phyloP scores from a whole-genome alignment of 371 early-diverging fungal species.

The Apophysomyces variabilis region DNA sequence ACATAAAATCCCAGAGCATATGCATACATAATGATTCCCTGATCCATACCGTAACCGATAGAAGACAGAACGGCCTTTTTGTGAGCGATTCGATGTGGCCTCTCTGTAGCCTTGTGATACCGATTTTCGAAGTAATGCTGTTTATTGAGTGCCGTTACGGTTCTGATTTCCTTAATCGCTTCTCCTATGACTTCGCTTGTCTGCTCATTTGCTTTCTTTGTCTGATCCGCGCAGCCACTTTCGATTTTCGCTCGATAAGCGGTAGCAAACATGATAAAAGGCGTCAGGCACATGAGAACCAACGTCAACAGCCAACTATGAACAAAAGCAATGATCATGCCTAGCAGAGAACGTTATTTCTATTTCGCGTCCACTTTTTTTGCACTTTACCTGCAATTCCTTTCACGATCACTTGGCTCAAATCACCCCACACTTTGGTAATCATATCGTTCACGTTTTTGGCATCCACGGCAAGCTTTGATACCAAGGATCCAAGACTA shows the following conservation, averaged over 20 bases:
- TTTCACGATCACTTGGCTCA: slow-evolving; percentile 53
- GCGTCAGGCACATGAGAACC: slow-evolving; percentile 59
- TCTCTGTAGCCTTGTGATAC: slow-evolving; percentile 63
- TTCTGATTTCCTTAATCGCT: slow-evolving; percentile 86
- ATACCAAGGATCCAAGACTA: slow-evolving; percentile 79
- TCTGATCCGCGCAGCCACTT: slow-evolving; percentile 63
- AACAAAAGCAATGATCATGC: slow-evolving; percentile 54
- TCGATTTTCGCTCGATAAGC: slow-evolving; percentile 47
- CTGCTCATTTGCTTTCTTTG: slow-evolving; percentile 69
- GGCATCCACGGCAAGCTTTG: slow-evolving; percentile 83
- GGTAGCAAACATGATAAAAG: slow-evolving; percentile 55
- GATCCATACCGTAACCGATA: slow-evolving; percentile 71
- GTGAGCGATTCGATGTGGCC: slow-evolving; percentile 68
- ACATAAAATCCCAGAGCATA: slow-evolving; percentile 67
- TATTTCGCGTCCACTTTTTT: too few relatives aligned
- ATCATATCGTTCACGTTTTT: slow-evolving; percentile 63
- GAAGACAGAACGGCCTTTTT: slow-evolving; percentile 60
- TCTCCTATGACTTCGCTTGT: slow-evolving; percentile 83
- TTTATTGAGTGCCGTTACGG: slow-evolving; percentile 84
- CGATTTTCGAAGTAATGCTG: slow-evolving; percentile 68
- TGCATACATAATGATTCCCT: slow-evolving; percentile 68
- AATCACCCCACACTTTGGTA: slow-evolving; percentile 60
- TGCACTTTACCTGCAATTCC: slow-evolving; percentile 26
- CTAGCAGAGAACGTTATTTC: slow-evolving; percentile 7
- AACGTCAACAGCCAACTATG: slow-evolving; percentile 65